Conservation (phyloP, 139 green algal species). For the Chlamydomonas asymmetrica region DNA sequence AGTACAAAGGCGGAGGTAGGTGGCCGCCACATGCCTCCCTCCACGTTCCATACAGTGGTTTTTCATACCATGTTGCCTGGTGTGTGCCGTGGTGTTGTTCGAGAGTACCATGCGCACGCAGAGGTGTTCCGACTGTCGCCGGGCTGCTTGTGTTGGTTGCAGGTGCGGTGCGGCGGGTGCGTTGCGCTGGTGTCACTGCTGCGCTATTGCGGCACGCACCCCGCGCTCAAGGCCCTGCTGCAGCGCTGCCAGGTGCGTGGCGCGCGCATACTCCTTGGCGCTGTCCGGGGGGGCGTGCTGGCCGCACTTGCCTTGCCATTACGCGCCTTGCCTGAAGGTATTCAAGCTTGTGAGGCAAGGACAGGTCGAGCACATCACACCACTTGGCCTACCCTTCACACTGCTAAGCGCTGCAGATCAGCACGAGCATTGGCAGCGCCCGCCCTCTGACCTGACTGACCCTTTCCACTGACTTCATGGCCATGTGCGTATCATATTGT, state of each 20-base stretch:
- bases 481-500: neutral
- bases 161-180: slow-evolving; percentile 70
- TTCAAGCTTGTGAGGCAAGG: neutral
- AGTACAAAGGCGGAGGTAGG: neutral
- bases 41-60: neutral
- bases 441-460: neutral
- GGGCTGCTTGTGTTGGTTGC: neutral
- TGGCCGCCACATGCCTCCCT: neutral
- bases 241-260: slow-evolving; percentile 21
- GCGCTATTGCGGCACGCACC: slow-evolving; percentile 56
- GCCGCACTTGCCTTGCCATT: neutral
- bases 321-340: neutral
- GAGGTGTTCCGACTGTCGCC: too few species aligned
- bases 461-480: neutral
- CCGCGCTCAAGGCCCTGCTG: slow-evolving; percentile 56
- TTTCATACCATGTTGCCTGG: too few species aligned
- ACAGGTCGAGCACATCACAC: neutral
- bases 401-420: neutral
- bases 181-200: slow-evolving; percentile 87
- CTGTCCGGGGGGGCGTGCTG: neutral
- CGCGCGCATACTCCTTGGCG: neutral
- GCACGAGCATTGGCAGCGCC: neutral
- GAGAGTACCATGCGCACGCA: neutral
- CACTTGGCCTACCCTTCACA: neutral
- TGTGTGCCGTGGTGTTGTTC: neutral